phyloP scores from a whole-genome alignment of 2,329 filamentous ascomycete genomes.

The Cladorrhinum sp. region DNA sequence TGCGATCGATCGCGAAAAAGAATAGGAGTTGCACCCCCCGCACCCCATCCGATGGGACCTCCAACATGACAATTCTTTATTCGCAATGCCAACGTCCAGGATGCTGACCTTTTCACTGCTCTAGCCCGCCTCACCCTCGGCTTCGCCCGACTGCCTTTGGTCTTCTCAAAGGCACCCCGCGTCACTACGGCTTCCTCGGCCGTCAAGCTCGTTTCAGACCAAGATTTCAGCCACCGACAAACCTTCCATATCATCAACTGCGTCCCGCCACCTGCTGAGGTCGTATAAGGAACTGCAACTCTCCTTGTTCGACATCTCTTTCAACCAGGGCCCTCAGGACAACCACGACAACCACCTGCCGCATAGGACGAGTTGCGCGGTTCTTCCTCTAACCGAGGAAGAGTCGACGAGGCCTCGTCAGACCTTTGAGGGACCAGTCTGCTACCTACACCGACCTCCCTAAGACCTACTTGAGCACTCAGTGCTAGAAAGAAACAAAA shows the following conservation, averaged over 20 bases:
- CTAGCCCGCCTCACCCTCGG: conserved; percentile 9
- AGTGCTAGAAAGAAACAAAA: conserved; percentile 14
- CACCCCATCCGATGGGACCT: neutral
- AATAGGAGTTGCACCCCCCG: neutral
- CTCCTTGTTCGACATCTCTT: conserved; percentile 49
- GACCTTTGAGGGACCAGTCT: conserved; percentile 84
- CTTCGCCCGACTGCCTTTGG: conserved; percentile 55
- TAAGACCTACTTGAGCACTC: conserved; percentile 58
- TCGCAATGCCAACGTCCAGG: neutral
- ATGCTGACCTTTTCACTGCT: conserved; percentile 15
- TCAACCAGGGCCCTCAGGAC: conserved; percentile 50
- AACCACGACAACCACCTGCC: conserved; percentile 82
- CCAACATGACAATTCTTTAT: neutral
- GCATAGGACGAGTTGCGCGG: conserved; percentile 97
- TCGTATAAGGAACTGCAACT: conserved; percentile 49
- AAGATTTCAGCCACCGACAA: conserved; percentile 67
- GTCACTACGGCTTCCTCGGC: conserved; percentile 61
- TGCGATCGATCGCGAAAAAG: neutral
- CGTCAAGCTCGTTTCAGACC: conserved; percentile 61
- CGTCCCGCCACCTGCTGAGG: conserved; percentile 56
- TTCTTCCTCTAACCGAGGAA: conserved; percentile 99
- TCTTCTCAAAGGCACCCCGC: conserved; percentile 60
- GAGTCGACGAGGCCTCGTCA: conserved; percentile 99
- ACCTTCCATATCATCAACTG: conserved; percentile 66
- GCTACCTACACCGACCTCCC: conserved; percentile 93